Evolutionary conservation across 345 rosid genomes (phyloP), one percentile per base, ranked within the genome.

Genomic region (Salix udensis): DNA sequence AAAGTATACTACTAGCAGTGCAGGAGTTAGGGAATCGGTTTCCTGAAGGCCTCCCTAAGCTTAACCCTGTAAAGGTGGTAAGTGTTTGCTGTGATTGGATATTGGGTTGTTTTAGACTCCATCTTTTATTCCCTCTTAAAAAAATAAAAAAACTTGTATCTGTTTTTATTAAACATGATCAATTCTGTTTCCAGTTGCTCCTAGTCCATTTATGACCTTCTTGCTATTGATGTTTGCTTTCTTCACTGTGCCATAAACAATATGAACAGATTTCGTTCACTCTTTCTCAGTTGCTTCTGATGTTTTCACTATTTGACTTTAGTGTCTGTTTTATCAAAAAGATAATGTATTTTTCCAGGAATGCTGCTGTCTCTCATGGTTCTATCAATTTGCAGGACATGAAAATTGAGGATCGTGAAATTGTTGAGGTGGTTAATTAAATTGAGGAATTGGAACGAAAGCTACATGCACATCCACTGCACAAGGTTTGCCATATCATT

Each of bases 51-150:
- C 91, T 91, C 78, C 99, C 97, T 73, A 96, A 91, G 85, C 98
- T 96, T 76, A 91, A 96, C 89, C 99, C 99, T 84, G 97, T 95
- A 48, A 93, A 88, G 97, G 97, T 88, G 96, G 97, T 88, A 88
- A 72, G 12, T 40, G 18, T 67, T 36, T 19, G 66, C 60, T 23
- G 39, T 13, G 58, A 60, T 67, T 13, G 26, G 26, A 37, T 48
- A 13, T 34, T 48, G 11, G 12, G 26, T 37, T 28, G 18, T 65
- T n/a, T 0, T 23, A 55, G 62, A n/a, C 13, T 9, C 44, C 44
- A 24, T 55, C 62, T 55, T 21, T n/a, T 10, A 55, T 55, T 55
- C 62, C 62, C 23, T 8, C 12, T 4, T 21, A 7, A 55, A n/a
- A 55, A 50, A 50, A 50, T 18, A 8, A 8, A 55, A 55, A 55